phyloP scores from a whole-genome alignment of 2,329 filamentous ascomycete species.

The Oidium heveae region DNA sequence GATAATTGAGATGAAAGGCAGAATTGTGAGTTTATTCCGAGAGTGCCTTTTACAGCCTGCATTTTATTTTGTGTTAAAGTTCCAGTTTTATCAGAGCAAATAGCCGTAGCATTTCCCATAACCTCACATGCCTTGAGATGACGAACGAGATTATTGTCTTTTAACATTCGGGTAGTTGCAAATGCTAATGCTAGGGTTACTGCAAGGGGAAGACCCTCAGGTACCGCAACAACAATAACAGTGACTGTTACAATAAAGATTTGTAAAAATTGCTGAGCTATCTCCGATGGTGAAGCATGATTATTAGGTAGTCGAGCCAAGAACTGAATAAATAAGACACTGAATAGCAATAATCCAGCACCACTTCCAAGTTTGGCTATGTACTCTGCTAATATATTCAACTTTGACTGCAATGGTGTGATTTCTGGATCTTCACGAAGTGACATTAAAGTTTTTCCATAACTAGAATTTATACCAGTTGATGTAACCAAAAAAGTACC shows the following conservation, averaged over 20 bases:
- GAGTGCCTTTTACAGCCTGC: constrained; percentile 48
- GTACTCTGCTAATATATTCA: constrained; percentile 54
- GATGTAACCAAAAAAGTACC: constrained; percentile 55
- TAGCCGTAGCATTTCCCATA: constrained; percentile 47
- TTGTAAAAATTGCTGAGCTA: constrained; percentile 33
- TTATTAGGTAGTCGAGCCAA: constrained; percentile 32
- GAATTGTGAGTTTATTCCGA: constrained; percentile 33
- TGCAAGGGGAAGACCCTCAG: constrained; percentile 38
- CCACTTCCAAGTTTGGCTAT: constrained; percentile 52
- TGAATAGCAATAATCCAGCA: constrained; percentile 49
- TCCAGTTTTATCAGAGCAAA: constrained; percentile 61
- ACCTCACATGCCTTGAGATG: constrained; percentile 42
- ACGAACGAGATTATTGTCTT: constrained; percentile 46
- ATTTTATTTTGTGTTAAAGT: constrained; percentile 53
- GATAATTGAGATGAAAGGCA: constrained; percentile 12
- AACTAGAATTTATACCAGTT: constrained; percentile 46
- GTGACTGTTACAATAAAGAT: constrained; percentile 41
- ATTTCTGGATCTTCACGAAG: constrained; percentile 52
- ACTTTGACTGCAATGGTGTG: constrained; percentile 53
- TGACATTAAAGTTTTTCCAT: constrained; percentile 58
- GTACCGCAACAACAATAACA: constrained; percentile 43
- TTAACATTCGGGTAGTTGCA: constrained; percentile 40
- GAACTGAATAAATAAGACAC: constrained; percentile 60
- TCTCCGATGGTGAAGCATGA: constrained; percentile 21
- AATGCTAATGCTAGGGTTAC: constrained; percentile 44